Base-by-base conservation (phyloP, 768 basidiomycete genomes). In the Leucosporidium scottii region DNA sequence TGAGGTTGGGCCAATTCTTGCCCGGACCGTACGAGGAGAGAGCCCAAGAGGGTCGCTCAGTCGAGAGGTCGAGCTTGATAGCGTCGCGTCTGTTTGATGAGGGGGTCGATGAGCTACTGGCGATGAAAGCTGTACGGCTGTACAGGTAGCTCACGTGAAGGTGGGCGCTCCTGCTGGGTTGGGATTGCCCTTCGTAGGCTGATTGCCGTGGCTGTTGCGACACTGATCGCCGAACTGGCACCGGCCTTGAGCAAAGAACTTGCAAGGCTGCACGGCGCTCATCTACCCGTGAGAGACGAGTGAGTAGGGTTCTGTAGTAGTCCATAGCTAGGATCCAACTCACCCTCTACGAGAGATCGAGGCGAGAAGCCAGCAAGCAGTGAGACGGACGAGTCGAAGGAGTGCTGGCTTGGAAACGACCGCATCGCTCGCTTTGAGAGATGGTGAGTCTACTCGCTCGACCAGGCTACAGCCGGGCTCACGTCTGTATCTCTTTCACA, bases 1-100 rank as follows among this genome's bases (percentile, higher is more conserved):
- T 77, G 8, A 93, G 71, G 27, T 80, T 84, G 0, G 85, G 85
- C 70, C 91, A 90, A 67, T 82, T 74, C 75, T 93, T 94, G 5
- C 85, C 84, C 27, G 89, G 85, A 0, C 82, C 91, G 76, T 89
- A 93, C 0, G 85, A 87, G 0, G 89, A 86, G 0, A 93, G 79
- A 20, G 87, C 87, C 87, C 89, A 96, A 18, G 82, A 54, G 0
- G 91, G 92, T 74, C 85, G 87, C 21, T 93, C 91, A 3, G 79
- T 79, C 1, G 83, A 84, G 12, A 93, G 76, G 71, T 93, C 92
- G 39, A 79, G 78, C n/a, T 75, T 76, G 54, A 94, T 83, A 3
- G 81, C 79, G 18, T 91, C 86, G 25, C 79, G 75, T 31, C 90
- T 92, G 72, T 39, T 25, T 10, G 34, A 34, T 34, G 57, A 28